Base-by-base conservation (phyloP, 768 basidiomycete species). In the Lactarius vividus region DNA sequence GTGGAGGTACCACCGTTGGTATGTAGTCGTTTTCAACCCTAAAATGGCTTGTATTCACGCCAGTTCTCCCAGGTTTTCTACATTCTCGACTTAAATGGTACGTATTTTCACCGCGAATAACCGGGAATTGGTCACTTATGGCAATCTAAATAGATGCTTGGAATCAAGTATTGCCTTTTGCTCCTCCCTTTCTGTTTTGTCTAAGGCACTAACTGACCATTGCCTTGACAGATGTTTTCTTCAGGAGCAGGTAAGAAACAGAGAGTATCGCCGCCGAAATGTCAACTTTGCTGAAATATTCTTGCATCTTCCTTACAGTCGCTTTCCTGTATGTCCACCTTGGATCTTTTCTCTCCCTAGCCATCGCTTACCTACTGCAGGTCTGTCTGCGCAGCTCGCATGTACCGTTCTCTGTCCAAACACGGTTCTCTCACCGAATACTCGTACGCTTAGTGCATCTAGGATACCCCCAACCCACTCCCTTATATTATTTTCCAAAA, bases 371-470 rank as follows among this genome's bases (percentile, higher is more conserved):
- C 57, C 56, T 15, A 7, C 31, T 3, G 29, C 44, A 66, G 65
- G 33, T 31, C 56, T 9, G 62, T 66, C 31, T 46, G 61, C n/a
- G 56, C 65, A 15, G 37, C 37, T 13, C 37, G 37, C 37, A 39
- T 39, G 37, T 39, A 39, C 4, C 37, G 37, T 39, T 49, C 44
- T n/a, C 18, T 66, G 37, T 62, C 44, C 10, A 3, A 39, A 29
- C 16, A 26, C 3, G 65, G 65, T 15, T 52, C 60, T 20, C 23
- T 66, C 56, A 66, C 65, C 20, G 56, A 57, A 66, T 66, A 40
- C 31, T n/a, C n/a, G 65, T 66, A 53, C 56, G 65, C 40, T n/a
- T 40, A 18, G 23, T 16, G 2, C 6, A 33, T 64, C 61, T 15
- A 40, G 15, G 3, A 37, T 7, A 40, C 31, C 26, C 39, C 23